Percentiles rank a stretch among this genome's conserved stretches.
Evolutionary conservation across 257 asterid species (phyloP).

Genomic region (Przewalskia tangutica): DNA sequence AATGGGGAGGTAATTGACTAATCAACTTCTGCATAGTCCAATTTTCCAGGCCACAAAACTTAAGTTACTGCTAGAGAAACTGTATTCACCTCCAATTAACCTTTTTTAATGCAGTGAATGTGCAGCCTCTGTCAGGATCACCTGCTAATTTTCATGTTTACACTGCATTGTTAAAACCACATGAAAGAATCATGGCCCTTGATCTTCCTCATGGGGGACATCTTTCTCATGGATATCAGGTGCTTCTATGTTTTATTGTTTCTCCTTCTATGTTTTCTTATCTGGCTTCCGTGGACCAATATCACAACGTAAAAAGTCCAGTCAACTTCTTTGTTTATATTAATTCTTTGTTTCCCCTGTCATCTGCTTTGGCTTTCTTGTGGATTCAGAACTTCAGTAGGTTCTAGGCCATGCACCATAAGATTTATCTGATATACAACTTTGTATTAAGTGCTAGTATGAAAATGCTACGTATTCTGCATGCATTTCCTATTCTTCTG

Average conservation of each 20-base stretch:
- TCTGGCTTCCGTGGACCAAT: neutral
- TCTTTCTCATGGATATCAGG: constrained; percentile 98
- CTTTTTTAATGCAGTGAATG: constrained; percentile 54
- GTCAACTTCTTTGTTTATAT: neutral
- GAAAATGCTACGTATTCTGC: neutral
- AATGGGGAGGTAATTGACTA: constrained; percentile 79
- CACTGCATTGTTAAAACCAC: constrained; percentile 84
- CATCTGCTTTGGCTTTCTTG: neutral
- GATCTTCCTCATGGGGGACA: constrained; percentile 99
- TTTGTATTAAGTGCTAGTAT: neutral
- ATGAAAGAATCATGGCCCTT: constrained; percentile 96
- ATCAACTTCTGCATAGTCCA: neutral
- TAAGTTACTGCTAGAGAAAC: neutral
- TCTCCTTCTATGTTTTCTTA: neutral
- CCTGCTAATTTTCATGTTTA: constrained; percentile 95
- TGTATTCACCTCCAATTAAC: neutral
- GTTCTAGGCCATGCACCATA: neutral
- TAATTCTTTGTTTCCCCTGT: neutral
- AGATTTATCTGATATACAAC: neutral
- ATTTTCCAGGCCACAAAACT: neutral
- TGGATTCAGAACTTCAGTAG: neutral
- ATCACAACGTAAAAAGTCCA: neutral
- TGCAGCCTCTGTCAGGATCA: constrained; percentile 89
- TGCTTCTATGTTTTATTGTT: constrained; percentile 7
- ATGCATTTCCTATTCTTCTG: neutral